These are phyloP conservation scores for Aspergillus carbonarius DNA, from an alignment of 2,329 filamentous ascomycete genomes.

Conservation along the genomic window DNA sequence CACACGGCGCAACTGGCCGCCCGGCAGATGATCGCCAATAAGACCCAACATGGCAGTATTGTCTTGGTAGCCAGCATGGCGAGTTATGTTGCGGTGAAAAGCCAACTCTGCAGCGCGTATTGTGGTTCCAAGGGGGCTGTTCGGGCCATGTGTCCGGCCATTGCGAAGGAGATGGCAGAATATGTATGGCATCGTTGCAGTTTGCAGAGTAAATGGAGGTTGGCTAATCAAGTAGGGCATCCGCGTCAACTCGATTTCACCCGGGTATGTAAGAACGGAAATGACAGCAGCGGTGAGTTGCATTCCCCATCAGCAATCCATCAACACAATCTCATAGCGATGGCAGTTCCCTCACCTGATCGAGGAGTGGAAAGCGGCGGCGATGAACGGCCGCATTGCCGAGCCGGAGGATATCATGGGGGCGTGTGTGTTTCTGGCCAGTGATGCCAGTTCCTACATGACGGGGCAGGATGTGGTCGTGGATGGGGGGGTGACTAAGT, in stretches of 20 bases:
- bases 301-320: no score
- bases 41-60: slow-evolving; percentile 53
- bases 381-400: slow-evolving; percentile 50
- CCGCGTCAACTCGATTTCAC: slow-evolving; percentile 44
- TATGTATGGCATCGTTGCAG: slow-evolving; percentile 35
- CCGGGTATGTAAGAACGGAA: slow-evolving; percentile 39
- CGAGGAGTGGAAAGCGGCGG: slow-evolving; percentile 51
- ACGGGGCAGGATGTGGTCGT: slow-evolving; percentile 49
- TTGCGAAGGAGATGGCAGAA: slow-evolving; percentile 47
- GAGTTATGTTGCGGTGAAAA: slow-evolving; percentile 51
- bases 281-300: slow-evolving; percentile 36
- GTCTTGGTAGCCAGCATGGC: slow-evolving; percentile 57
- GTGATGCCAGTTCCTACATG: slow-evolving; percentile 49
- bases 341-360: slow-evolving; percentile 50
- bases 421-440: slow-evolving; percentile 50
- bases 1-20: slow-evolving; percentile 52
- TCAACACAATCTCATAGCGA: no score
- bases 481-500: slow-evolving; percentile 45
- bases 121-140: slow-evolving; percentile 52
- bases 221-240: slow-evolving; percentile 32
- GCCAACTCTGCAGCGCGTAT: slow-evolving; percentile 50
- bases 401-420: slow-evolving; percentile 53
- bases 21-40: slow-evolving; percentile 52
- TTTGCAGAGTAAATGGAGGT: no score
- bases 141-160: slow-evolving; percentile 48